These are phyloP conservation scores for Scolecobasidium constrictum DNA, from an alignment of 2,329 filamentous ascomycete genomes.

Conservation along the genomic window DNA sequence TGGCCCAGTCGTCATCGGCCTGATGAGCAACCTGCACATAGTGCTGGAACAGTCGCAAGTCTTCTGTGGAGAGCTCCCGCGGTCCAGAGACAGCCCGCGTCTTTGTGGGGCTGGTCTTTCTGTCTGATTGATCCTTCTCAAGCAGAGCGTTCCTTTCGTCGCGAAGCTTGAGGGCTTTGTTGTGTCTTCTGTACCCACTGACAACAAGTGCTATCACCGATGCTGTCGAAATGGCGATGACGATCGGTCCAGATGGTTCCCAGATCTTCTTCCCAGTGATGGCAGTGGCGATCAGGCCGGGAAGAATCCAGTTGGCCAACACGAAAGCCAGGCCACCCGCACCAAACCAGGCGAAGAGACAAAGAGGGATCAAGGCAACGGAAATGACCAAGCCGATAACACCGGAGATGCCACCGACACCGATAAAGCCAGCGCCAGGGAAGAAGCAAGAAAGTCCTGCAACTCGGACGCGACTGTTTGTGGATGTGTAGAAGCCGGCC, in stretches of 20 bases:
- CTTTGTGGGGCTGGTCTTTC: not conserved
- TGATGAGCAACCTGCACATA: conserved; percentile 14
- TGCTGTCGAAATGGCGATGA: not conserved
- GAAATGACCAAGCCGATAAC: conserved; percentile 3
- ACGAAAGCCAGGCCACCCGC: conserved; percentile 3
- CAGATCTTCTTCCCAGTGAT: not conserved
- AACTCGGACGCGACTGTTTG: conserved; percentile 1
- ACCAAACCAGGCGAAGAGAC: conserved; percentile 8
- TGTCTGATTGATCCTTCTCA: not conserved
- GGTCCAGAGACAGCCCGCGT: not conserved
- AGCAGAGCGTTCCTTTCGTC: conserved; percentile 1
- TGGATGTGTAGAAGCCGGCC: conserved; percentile 5
- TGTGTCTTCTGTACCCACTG: not conserved
- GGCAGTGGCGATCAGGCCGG: not conserved
- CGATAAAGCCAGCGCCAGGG: conserved; percentile 6
- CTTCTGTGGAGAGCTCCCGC: conserved; percentile 8
- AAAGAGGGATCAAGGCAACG: conserved; percentile 4
- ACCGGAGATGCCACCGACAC: not conserved
- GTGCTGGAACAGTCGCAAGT: conserved; percentile 12
- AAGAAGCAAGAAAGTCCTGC: conserved; percentile 3
- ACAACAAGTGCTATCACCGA: not conserved
- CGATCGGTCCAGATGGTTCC: conserved; percentile 1
- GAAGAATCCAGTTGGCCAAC: not conserved
- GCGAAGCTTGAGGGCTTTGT: not conserved
- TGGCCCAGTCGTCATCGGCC: conserved; percentile 13